Percentiles rank a stretch among this genome's conserved stretches.
phyloP scores from a whole-genome alignment of 2,329 filamentous ascomycete species.

The Acephala macrosclerotiorum region DNA sequence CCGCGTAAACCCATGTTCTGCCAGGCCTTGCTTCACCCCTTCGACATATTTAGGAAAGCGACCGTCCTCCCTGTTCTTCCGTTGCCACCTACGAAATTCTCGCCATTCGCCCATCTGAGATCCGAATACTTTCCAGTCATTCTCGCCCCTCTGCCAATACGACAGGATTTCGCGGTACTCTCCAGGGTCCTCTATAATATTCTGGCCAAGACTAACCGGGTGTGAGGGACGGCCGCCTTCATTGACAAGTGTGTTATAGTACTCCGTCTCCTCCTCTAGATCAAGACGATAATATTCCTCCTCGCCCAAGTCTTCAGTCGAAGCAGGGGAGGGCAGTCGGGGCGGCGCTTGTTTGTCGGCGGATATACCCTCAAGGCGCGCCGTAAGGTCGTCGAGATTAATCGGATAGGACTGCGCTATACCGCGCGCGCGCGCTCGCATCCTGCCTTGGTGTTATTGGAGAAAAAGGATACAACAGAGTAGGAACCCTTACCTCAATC shows the following conservation, averaged over 20 bases:
- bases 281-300: constrained; percentile 19
- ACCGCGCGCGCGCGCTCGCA: constrained; percentile 15
- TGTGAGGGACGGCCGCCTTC: constrained; percentile 45
- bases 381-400: constrained; percentile 25
- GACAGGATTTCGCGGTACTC: constrained; percentile 40
- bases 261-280: constrained; percentile 31
- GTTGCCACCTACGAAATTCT: constrained; percentile 45
- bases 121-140: constrained; percentile 36
- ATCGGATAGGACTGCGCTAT: constrained; percentile 11
- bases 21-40: constrained; percentile 41
- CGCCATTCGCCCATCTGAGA: constrained; percentile 42
- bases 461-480: constrained; percentile 12
- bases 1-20: constrained; percentile 41
- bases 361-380: constrained; percentile 22
- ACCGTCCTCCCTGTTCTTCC: constrained; percentile 38
- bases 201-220: constrained; percentile 38
- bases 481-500: constrained; percentile 14
- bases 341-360: constrained; percentile 9
- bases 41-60: constrained; percentile 39
- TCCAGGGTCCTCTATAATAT: constrained; percentile 34
- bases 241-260: constrained; percentile 42
- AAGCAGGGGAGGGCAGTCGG: neutral
- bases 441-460: constrained; percentile 13
- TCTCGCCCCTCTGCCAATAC: constrained; percentile 33
- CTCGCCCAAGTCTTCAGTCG: constrained; percentile 11